These are phyloP conservation scores for Manihot esculenta DNA, from an alignment of 441 rosid genomes.

Conservation along the genomic window DNA sequence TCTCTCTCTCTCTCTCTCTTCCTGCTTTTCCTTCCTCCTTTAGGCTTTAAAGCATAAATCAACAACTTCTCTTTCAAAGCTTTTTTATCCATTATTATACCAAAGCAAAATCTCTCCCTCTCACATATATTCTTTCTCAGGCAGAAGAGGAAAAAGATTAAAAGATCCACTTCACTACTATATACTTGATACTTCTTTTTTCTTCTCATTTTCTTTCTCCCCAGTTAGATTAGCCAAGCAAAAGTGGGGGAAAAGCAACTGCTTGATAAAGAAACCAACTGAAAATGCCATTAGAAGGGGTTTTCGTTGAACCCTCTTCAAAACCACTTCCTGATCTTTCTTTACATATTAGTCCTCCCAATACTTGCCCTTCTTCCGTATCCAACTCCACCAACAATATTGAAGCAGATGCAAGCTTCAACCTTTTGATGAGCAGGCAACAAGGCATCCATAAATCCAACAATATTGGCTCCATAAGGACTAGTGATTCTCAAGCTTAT, in stretches of 20 bases:
- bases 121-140: neutral
- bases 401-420: constrained; percentile 17
- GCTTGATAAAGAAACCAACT: constrained; percentile 10
- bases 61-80: constrained; percentile 12
- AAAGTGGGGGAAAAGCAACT: neutral
- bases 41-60: constrained; percentile 16
- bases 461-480: constrained; percentile 20
- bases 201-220: constrained; percentile 20
- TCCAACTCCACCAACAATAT: constrained; percentile 11
- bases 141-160: constrained; percentile 13
- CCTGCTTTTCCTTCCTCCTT: neutral
- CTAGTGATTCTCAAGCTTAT: constrained; percentile 36
- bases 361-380: constrained; percentile 28
- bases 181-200: constrained; percentile 21
- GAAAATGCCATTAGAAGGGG: constrained; percentile 55
- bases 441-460: constrained; percentile 24
- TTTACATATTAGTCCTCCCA: constrained; percentile 71
- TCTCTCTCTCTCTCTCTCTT: no score
- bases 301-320: constrained; percentile 51
- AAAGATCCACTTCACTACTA: constrained; percentile 30
- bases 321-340: constrained; percentile 74
- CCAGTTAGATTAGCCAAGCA: constrained; percentile 18
- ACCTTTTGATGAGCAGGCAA: constrained; percentile 20
- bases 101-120: neutral
- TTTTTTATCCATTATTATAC: constrained; percentile 5